These are phyloP conservation scores for Claviceps pazoutovae DNA, from an alignment of 2,329 filamentous ascomycete genomes.

Conservation along the genomic window DNA sequence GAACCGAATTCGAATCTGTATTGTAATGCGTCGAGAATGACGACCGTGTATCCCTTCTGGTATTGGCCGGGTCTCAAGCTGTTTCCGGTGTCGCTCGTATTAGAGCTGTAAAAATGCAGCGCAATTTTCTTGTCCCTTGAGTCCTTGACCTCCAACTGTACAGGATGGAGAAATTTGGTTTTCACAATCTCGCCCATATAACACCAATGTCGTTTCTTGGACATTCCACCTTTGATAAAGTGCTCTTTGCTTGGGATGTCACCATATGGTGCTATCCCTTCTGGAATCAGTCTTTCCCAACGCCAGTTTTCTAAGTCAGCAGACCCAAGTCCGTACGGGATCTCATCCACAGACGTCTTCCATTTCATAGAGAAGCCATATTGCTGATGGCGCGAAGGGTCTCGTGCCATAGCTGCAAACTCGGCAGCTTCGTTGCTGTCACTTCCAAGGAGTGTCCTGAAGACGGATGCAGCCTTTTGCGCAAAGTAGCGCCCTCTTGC, in stretches of 20 bases:
- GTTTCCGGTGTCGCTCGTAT: no score
- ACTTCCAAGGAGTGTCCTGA: background rate
- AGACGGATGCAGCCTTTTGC: background rate
- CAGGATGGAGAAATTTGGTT: no score
- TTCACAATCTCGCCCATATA: background rate
- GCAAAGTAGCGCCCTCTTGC: background rate
- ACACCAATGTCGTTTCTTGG: background rate
- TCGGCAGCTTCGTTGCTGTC: background rate
- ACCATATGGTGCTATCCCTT: background rate
- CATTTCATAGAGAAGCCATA: background rate
- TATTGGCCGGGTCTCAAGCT: no score
- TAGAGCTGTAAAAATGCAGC: no score
- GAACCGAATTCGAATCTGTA: no score
- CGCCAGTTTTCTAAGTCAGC: background rate
- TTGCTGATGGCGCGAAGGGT: background rate
- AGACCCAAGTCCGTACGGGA: background rate
- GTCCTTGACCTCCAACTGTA: no score
- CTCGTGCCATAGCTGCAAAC: background rate
- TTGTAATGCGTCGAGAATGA: no score
- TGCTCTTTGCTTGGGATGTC: background rate
- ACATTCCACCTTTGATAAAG: background rate
- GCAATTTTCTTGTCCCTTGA: no score
- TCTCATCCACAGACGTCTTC: background rate
- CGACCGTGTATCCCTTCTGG: no score
- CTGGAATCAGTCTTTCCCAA: background rate